Base-by-base conservation (phyloP, 2,329 filamentous ascomycete species). In the Sphaerulina musiva region DNA sequence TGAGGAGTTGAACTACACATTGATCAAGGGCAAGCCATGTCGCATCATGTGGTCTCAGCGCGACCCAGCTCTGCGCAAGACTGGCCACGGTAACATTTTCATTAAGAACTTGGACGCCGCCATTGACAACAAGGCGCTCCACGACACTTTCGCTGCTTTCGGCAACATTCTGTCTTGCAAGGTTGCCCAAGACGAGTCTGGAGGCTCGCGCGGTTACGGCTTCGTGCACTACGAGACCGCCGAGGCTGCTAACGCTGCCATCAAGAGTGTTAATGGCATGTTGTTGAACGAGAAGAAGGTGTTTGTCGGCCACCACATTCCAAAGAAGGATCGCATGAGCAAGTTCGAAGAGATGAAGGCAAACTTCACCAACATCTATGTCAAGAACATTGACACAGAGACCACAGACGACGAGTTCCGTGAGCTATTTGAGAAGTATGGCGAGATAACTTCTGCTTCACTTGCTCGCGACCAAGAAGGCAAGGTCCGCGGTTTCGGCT, bases 341-440 rank as follows among this genome's bases (percentile, higher is more conserved):
- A 98, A 98, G 80, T 97, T 97, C 67, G 93, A 98, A 80, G 93
- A 98, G 82, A 98, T 98, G 92, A 98, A 98, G 86, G 93, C 93
- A 75, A 98, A 98, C 82, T 98, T 95, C 82, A 98, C 93, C 80
- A 98, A 98, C 75, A 85, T 98, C 75, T 98, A 98, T 78, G 89
- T 98, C 79, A 98, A 98, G 85, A 98, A 98, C 79, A 86, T 98
- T 66, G 83, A 85, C 67, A 69, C 77, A 36, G 92, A 96, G 46
- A 88, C 86, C 61, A 86, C 83, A 56, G 93, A 98, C 59, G 91
- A 97, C 7, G 87, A 97, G 72, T 97, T 98, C 84, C 89, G 90
- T 66, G 81, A 85, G 59, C 80, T 97, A 48, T 97, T 98, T 68
- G 88, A 93, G 80, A 85, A 85, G 75, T 95, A 83, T 69, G 93